Evolutionary conservation across 371 early-diverging fungal species (phyloP).

Genomic region (Lichtheimia ramosa): DNA sequence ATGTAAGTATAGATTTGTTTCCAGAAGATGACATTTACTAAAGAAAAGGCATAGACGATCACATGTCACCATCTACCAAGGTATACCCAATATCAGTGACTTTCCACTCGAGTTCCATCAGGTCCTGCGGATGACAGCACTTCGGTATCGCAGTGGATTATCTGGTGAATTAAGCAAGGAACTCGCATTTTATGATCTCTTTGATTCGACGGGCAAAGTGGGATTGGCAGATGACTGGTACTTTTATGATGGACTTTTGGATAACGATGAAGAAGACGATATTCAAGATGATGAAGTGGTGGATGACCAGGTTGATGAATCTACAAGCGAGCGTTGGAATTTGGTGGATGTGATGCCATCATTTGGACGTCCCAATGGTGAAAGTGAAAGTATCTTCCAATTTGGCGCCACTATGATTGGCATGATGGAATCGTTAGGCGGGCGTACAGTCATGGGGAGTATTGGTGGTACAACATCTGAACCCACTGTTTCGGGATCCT

Average conservation of each 20-base stretch:
- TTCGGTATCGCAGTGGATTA: slow-evolving; percentile 22
- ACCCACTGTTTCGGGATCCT: background rate
- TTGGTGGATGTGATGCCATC: slow-evolving; percentile 50
- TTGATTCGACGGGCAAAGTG: slow-evolving; percentile 16
- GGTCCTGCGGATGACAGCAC: slow-evolving; percentile 35
- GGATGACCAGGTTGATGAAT: slow-evolving; percentile 14
- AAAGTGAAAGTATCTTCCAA: slow-evolving; percentile 36
- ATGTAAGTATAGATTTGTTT: slow-evolving; percentile 36
- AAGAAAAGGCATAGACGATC: slow-evolving; percentile 27
- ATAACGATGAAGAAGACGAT: slow-evolving; percentile 24
- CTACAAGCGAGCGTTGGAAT: slow-evolving; percentile 37
- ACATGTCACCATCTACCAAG: slow-evolving; percentile 30
- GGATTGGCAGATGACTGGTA: slow-evolving; percentile 8
- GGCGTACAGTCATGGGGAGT: slow-evolving; percentile 25
- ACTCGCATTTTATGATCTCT: slow-evolving; percentile 7
- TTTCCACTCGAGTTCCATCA: slow-evolving; percentile 40
- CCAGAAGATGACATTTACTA: background rate
- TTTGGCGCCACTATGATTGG: slow-evolving; percentile 32
- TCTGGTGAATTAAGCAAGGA: slow-evolving; percentile 9
- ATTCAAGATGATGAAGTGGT: slow-evolving; percentile 15
- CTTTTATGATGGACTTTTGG: slow-evolving; percentile 15
- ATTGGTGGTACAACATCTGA: background rate
- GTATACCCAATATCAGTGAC: slow-evolving; percentile 22
- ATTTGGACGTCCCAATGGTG: slow-evolving; percentile 23
- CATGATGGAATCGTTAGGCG: slow-evolving; percentile 30